Evolutionary conservation across 768 basidiomycete genomes (phyloP), one percentile per base, ranked within the genome.

Genomic region (Chiua virens): DNA sequence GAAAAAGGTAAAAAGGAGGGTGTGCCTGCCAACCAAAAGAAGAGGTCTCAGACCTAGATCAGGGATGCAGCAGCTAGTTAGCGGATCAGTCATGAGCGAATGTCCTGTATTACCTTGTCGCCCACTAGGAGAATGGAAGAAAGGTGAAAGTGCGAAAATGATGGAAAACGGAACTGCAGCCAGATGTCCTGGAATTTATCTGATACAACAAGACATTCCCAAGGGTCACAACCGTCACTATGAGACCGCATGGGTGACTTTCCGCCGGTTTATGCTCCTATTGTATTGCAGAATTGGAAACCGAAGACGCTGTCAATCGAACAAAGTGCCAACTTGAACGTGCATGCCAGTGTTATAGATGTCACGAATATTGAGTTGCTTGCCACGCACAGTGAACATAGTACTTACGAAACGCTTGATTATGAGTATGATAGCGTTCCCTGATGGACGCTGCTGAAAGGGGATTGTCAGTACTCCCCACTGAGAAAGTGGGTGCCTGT

Each of bases 1-100:
- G 21, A 47, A 15, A 25, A 51, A 14, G n/a, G 20, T 18, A 39
- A 48, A 20, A 50, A 52, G 23, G 28, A 56, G 40, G 50, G 61
- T 63, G 55, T 64, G 40, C 62, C 62, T 34, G 55, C 46, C 54
- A n/a, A 60, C 61, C 37, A 30, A 27, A 45, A 49, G 52, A 54
- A 11, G 30, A 55, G 61, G 64, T 66, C 58, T 45, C 64, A 36
- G 58, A 66, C 63, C 63, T 61, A 9, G 10, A 8, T 21, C 34
- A 34, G 38, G 18, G 0, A 45, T 41, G 1, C 20, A 37, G 15
- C 40, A 14, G 13, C 41, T 23, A 32, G 44, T 35, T 21, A n/a
- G 13, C 23, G 20, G 34, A 27, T 5, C 1, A 28, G 36, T 15
- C 8, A 30, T 2, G 9, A 25, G 5, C 10, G 25, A 42, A 37